Conservation (phyloP, 2,329 filamentous ascomycete species). For the Talaromyces sp. region DNA sequence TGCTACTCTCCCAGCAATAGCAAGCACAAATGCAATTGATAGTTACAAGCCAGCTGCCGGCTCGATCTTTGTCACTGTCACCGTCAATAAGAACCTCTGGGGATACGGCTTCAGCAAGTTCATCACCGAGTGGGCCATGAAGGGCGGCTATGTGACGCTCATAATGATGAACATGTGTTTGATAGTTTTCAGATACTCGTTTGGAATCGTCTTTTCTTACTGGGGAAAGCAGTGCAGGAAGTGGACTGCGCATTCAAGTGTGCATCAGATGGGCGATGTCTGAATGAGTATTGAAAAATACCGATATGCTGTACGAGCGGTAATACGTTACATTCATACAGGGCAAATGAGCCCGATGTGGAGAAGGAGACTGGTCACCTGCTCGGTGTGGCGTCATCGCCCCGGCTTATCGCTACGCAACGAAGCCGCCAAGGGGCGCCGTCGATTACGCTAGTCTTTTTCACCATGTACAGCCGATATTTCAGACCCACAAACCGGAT, state of each 20-base stretch:
- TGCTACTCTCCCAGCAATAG: constrained; percentile 55
- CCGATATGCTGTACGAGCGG: background rate
- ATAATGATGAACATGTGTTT: constrained; percentile 57
- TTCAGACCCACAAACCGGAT: background rate
- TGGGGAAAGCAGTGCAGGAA: constrained; percentile 54
- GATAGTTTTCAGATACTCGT: constrained; percentile 48
- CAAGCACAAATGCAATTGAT: constrained; percentile 55
- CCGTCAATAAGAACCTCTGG: constrained; percentile 33
- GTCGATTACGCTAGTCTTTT: background rate
- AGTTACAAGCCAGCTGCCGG: constrained; percentile 59
- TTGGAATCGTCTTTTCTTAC: constrained; percentile 52
- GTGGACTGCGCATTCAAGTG: constrained; percentile 50
- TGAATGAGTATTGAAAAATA: background rate
- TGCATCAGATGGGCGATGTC: constrained; percentile 43
- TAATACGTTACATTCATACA: background rate
- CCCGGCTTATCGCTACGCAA: background rate
- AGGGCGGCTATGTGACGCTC: constrained; percentile 48
- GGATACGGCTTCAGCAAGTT: constrained; percentile 43
- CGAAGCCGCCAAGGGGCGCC: background rate
- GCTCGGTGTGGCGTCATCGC: background rate
- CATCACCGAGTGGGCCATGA: constrained; percentile 47
- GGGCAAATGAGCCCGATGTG: background rate
- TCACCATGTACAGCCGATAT: background rate
- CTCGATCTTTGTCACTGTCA: constrained; percentile 54
- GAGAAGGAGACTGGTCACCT: background rate